Evolutionary conservation across 2,329 filamentous ascomycete species (phyloP).

Genomic region (Epichloe hybrida): DNA sequence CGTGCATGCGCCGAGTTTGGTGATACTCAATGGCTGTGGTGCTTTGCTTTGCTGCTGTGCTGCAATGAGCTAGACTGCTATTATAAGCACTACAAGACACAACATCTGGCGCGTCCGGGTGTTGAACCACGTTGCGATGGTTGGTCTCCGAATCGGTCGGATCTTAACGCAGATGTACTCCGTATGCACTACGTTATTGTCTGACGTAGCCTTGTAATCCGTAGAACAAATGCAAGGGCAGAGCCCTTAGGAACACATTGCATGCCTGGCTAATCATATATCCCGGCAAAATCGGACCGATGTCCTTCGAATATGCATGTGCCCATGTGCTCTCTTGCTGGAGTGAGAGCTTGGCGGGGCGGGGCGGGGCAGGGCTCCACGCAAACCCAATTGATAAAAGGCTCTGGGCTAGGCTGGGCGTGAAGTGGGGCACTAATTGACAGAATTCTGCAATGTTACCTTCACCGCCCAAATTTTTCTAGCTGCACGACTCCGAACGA

Average conservation of each 20-base stretch:
- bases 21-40: neutral
- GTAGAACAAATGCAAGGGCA: neutral
- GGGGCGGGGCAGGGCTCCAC: neutral
- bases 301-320: neutral
- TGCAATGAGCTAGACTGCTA: neutral
- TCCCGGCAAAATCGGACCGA: too few relatives aligned
- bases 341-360: neutral
- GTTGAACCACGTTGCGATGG: neutral
- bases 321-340: neutral
- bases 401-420: too few relatives aligned
- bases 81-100: neutral
- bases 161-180: too few relatives aligned
- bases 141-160: too few relatives aligned
- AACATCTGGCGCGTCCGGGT: neutral
- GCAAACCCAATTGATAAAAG: neutral
- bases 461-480: constrained; percentile 17
- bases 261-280: too few relatives aligned
- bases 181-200: too few relatives aligned
- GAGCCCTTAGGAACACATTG: too few relatives aligned
- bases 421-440: constrained; percentile 5
- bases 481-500: neutral
- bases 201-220: neutral
- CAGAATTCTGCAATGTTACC: constrained; percentile 8
- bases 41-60: neutral
- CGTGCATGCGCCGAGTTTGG: neutral